Evolutionary conservation across 2,329 filamentous ascomycete genomes (phyloP), one percentile per base, ranked within the genome.

Genomic region (Fonsecaea monophora): DNA sequence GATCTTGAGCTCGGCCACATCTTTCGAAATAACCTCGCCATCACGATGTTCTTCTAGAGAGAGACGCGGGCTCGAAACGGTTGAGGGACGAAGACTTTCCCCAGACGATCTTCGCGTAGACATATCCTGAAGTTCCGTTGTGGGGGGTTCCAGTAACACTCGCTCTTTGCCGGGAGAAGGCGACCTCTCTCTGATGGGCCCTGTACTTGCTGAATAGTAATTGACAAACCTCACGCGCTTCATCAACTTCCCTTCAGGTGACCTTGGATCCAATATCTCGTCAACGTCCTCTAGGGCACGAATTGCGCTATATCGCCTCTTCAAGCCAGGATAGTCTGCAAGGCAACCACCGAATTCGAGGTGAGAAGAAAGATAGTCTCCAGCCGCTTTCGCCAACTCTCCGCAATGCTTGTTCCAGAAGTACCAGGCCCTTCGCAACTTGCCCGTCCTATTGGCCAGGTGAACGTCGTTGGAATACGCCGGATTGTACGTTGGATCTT

Each of bases 181-280:
- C n/a, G 60, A 38, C 13, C 71, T 67, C 21, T 79, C 78, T 72
- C 90, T 93, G 1, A 85, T 84, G 66, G 87, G 84, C 3, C 93
- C 93, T 9, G 90, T 90, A 71, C 91, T 93, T n/a, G 91, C 86
- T 0, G 93, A 96, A 75, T 94, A 97, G 76, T 96, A 97, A 75
- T 97, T 97, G 65, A 92, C 84, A 73, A 97, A 97, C 15, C 92
- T 85, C 10, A 95, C 86, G 60, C 89, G 70, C 68, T 74, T 55
- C 60, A 72, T 59, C 71, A 70, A 25, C 67, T 73, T n/a, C 70
- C 76, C 72, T 74, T 74, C 42, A 66, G 75, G 38, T 71, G 74
- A 70, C 63, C 75, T 66, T 74, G 72, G 64, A 60, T 77, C 53
- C 71, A 75, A 77, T 1, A 85, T 73, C 69, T 90, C 87, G 64